Evolutionary conservation across 164 flowering plant species (phyloP).

Genomic region (Vitis rupestris): DNA sequence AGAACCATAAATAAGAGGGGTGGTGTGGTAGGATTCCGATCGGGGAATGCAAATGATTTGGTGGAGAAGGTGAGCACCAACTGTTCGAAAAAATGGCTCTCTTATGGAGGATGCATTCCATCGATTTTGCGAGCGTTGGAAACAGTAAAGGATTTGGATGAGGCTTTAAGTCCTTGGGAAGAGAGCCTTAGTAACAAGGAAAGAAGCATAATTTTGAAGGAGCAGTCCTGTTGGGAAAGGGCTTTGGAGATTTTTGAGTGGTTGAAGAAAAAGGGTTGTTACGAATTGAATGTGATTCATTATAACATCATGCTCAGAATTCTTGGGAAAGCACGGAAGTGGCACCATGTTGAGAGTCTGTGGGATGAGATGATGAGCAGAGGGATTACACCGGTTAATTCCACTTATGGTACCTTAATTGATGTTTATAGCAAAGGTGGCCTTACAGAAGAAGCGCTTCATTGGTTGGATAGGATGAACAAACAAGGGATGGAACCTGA

Average conservation of each 20-base stretch:
- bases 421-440: slow-evolving; percentile 93
- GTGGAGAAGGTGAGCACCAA: slow-evolving; percentile 34
- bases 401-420: slow-evolving; percentile 87
- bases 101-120: slow-evolving; percentile 76
- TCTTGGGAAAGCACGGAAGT: slow-evolving; percentile 70
- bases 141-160: slow-evolving; percentile 49
- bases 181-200: slow-evolving; percentile 66
- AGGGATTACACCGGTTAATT: slow-evolving; percentile 58
- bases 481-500: slow-evolving; percentile 77
- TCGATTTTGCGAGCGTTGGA: slow-evolving; percentile 75
- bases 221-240: slow-evolving; percentile 76
- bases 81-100: slow-evolving; percentile 60
- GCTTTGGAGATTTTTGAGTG: slow-evolving; percentile 86
- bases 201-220: slow-evolving; percentile 89
- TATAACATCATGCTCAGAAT: slow-evolving; percentile 83
- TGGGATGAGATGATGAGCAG: slow-evolving; percentile 68
- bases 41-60: slow-evolving; percentile 3
- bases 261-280: slow-evolving; percentile 76
- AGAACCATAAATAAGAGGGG: slow-evolving; percentile 6
- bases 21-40: slow-evolving; percentile 10
- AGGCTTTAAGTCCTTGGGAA: slow-evolving; percentile 83
- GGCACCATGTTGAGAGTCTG: slow-evolving; percentile 55
- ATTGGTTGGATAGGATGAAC: slow-evolving; percentile 72
- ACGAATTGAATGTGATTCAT: slow-evolving; percentile 92
- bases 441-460: slow-evolving; percentile 55